phyloP scores from a whole-genome alignment of 2,329 filamentous ascomycete species.

The Diplodia corticola region DNA sequence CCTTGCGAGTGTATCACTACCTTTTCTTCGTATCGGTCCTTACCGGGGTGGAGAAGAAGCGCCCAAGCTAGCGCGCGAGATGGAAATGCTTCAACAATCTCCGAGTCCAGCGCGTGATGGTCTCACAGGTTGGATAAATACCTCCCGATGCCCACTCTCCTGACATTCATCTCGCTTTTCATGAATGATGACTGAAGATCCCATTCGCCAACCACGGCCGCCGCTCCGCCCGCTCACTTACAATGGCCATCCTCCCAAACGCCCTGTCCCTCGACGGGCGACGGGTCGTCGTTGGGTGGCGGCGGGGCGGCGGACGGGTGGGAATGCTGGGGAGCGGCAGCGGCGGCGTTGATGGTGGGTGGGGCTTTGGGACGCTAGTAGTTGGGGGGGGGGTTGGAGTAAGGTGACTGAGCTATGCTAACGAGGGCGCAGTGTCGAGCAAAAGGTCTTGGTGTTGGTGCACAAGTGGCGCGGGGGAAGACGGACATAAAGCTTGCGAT shows the following conservation, averaged over 20 bases:
- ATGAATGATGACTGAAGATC: neutral
- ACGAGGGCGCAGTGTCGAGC: neutral
- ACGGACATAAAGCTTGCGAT: neutral
- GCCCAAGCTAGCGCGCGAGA: neutral
- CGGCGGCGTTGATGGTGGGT: neutral
- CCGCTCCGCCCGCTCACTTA: neutral
- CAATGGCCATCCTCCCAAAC: neutral
- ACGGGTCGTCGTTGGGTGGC: neutral
- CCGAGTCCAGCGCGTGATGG: neutral
- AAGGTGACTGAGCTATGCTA: too few relatives aligned
- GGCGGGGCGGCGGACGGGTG: neutral
- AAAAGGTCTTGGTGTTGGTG: neutral
- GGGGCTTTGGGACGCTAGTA: neutral
- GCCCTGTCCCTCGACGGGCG: too few relatives aligned
- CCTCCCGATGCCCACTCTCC: neutral
- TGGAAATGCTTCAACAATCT: slow-evolving; percentile 1
- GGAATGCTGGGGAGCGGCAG: neutral
- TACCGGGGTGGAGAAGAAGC: neutral
- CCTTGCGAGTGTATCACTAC: neutral
- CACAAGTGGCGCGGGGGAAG: neutral
- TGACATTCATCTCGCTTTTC: neutral
- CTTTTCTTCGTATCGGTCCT: neutral
- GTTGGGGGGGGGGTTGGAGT: neutral
- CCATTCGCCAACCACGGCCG: neutral
- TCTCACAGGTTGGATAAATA: neutral